phyloP scores from a whole-genome alignment of 176 grass and related monocot genomes.

The Typha latifolia region DNA sequence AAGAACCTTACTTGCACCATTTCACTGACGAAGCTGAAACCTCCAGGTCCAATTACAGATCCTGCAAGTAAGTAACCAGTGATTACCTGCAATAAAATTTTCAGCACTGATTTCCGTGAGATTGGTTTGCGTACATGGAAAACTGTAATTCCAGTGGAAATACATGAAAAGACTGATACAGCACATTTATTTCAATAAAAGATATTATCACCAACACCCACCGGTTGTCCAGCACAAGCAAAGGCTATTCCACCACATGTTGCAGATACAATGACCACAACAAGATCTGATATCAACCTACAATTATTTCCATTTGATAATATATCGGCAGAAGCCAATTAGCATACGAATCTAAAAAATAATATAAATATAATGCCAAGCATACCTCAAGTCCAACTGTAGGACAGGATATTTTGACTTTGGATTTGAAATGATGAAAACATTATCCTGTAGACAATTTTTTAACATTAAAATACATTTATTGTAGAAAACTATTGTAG shows the following conservation, averaged over 20 bases:
- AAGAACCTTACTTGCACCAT: constrained; percentile 99
- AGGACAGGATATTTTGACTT: constrained; percentile 99
- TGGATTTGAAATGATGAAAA: constrained; percentile 99
- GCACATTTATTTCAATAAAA: neutral
- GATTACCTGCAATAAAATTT: constrained; percentile 67
- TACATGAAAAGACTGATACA: neutral
- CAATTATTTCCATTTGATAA: constrained; percentile 25
- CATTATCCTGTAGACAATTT: constrained; percentile 63
- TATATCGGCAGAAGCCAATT: constrained; percentile 3
- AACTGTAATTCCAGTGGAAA: too few relatives aligned
- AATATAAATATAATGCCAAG: neutral
- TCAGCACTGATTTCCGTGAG: constrained; percentile 1
- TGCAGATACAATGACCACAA: constrained; percentile 93
- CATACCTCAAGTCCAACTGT: constrained; percentile 85
- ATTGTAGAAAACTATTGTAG: too few relatives aligned
- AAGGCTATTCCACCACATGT: constrained; percentile 95
- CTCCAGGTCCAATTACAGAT: constrained; percentile 93
- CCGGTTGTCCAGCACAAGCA: constrained; percentile 96
- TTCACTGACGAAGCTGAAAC: constrained; percentile 98
- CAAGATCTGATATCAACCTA: constrained; percentile 99
- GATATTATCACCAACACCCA: constrained; percentile 10
- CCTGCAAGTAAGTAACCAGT: constrained; percentile 99
- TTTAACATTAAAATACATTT: constrained; percentile 10
- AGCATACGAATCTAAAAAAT: neutral
- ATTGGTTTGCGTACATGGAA: too few relatives aligned